Evolutionary conservation across 139 green algal species (phyloP).

Genomic region (Eudorina sp.): DNA sequence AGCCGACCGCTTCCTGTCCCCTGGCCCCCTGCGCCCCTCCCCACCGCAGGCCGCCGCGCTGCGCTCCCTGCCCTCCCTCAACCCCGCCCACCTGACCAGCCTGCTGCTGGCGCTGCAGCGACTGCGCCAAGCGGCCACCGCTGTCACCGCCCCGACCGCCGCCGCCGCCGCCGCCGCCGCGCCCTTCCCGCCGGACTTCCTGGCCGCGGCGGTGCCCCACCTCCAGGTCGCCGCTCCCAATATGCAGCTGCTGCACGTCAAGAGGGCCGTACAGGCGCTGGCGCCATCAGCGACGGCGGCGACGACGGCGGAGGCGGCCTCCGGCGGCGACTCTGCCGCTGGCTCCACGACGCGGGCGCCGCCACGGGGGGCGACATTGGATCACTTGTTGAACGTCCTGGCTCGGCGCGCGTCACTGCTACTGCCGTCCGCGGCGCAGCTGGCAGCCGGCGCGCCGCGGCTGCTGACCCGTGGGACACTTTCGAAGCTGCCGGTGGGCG

Average conservation of each 20-base stretch:
- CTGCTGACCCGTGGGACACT: background rate
- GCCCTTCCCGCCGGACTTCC: background rate
- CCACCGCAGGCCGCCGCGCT: background rate
- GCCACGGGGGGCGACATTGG: background rate
- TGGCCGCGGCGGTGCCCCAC: conserved; percentile 27
- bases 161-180: background rate
- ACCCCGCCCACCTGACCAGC: background rate
- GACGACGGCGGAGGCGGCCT: no score
- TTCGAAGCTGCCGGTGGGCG: background rate
- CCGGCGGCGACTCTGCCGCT: background rate
- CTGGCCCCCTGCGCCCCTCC: background rate
- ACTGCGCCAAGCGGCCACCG: background rate
- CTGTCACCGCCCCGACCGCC: no score
- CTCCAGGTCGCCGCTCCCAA: background rate
- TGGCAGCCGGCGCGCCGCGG: background rate
- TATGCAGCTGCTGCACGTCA: conserved; percentile 22
- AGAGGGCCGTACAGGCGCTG: conserved; percentile 23
- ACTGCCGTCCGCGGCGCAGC: conserved; percentile 15
- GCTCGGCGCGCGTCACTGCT: conserved; percentile 1
- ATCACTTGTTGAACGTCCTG: background rate
- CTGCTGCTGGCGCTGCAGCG: background rate
- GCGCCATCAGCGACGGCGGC: background rate
- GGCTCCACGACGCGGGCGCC: background rate
- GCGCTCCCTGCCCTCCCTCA: background rate
- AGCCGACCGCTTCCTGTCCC: no score